phyloP scores from a whole-genome alignment of 257 asterid species.

The Thymus quinquecostatus region DNA sequence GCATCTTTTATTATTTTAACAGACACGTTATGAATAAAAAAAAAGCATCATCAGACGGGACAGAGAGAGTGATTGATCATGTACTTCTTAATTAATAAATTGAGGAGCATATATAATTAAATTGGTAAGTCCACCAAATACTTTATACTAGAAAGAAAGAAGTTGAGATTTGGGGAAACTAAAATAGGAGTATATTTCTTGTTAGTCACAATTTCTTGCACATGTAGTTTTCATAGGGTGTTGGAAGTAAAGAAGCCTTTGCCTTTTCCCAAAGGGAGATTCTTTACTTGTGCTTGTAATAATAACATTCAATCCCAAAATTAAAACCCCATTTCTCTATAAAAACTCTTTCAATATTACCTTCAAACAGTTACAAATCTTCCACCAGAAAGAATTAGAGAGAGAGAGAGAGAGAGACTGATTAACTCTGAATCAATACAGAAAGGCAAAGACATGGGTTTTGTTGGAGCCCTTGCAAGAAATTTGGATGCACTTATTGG shows the following conservation, averaged over 20 bases:
- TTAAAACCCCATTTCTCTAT: slow-evolving; percentile 8
- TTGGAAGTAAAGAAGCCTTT: slow-evolving; percentile 63
- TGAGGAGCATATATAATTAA: too few species aligned
- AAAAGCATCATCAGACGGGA: too few species aligned
- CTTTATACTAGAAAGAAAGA: background rate
- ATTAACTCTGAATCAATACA: background rate
- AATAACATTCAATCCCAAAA: background rate
- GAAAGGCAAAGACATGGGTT: slow-evolving; percentile 50
- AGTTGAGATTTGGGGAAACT: background rate
- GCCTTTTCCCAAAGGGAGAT: slow-evolving; percentile 47
- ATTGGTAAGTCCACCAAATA: background rate
- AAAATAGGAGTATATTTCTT: background rate
- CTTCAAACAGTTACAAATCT: slow-evolving; percentile 14
- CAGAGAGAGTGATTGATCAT: too few species aligned
- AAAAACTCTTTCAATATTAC: slow-evolving; percentile 14
- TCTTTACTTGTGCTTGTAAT: slow-evolving; percentile 41
- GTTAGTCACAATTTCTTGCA: slow-evolving; percentile 37
- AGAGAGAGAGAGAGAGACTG: background rate
- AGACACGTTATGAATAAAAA: too few species aligned
- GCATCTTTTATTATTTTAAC: too few species aligned
- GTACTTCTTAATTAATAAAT: too few species aligned
- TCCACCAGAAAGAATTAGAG: background rate
- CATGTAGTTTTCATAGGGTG: slow-evolving; percentile 29
- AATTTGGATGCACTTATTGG: slow-evolving; percentile 71
- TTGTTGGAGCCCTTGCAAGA: slow-evolving; percentile 66